Evolutionary conservation across 176 grass and related monocot species (phyloP), one percentile per base, ranked within the genome.

Genomic region (Oropetium thomaeum): DNA sequence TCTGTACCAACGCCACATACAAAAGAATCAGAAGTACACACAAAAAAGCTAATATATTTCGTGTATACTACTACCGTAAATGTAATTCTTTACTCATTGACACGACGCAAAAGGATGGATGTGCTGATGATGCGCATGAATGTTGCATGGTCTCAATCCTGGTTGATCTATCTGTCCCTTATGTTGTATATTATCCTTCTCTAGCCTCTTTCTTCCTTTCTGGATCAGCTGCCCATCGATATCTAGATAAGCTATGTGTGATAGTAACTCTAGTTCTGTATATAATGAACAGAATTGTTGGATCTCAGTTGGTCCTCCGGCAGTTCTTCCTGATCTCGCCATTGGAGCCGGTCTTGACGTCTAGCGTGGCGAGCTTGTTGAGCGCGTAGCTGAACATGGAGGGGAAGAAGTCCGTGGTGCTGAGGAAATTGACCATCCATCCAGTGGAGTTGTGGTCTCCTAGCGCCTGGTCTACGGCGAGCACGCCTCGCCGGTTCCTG

Each of bases 311-410:
- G 62, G 63, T 86, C 43, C 48, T 72, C 55, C 91, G 67, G 83
- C 90, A 93, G 54, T 79, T 84, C 2, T 0, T 45, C 62, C 90
- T 86, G 66, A 97, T 84, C 85, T 97, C 62, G 38, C 93, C 93
- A 30, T 44, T 77, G n/a, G 57, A 70, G 64, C 93, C 93, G 33
- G 90, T 97, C 38, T 84, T 66, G 75, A 97, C 90, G 0, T 84
- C 78, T 49, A 97, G 64, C 33, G 75, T 82, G 27, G 82, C 83
- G 33, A 97, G 67, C 80, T 88, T 90, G 51, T 88, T 87, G 76
- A 97, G 58, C 13, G 87, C 82, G 47, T 93, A 55, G 40, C 69
- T 15, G 80, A 97, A 93, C 78, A 78, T 85, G 51, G 76, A 73
- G 28, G 76, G 67, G 78, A 96, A 96, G 69, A 85, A 78, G 1